phyloP scores from a whole-genome alignment of 2,329 filamentous ascomycete species.

The Neofusicoccum umdonicola region DNA sequence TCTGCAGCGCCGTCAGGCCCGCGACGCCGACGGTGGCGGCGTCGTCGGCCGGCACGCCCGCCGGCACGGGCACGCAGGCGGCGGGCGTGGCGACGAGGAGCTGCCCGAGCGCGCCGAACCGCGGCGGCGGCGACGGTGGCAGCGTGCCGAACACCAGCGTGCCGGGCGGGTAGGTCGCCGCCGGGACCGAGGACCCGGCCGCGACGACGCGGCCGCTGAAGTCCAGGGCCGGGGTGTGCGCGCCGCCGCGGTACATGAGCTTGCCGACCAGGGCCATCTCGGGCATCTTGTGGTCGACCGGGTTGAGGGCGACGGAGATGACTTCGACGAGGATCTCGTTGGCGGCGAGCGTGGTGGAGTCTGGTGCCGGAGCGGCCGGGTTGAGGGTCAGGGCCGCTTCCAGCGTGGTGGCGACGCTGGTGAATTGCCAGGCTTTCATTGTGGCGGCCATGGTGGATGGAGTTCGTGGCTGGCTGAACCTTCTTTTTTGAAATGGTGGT shows the following conservation, averaged over 20 bases:
- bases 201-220: slow-evolving; percentile 51
- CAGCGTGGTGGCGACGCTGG: slow-evolving; percentile 44
- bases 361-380: slow-evolving; percentile 42
- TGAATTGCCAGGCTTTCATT: slow-evolving; percentile 62
- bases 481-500: no score
- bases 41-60: slow-evolving; percentile 14
- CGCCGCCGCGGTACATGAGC: slow-evolving; percentile 32
- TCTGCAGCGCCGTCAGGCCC: slow-evolving; percentile 43
- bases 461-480: no score
- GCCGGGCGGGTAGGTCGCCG: slow-evolving; percentile 31
- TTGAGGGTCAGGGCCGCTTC: slow-evolving; percentile 55
- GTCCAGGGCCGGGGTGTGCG: slow-evolving; percentile 51
- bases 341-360: slow-evolving; percentile 31
- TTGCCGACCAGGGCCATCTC: slow-evolving; percentile 49
- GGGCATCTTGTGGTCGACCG: slow-evolving; percentile 63
- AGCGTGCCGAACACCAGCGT: slow-evolving; percentile 42
- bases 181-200: slow-evolving; percentile 25
- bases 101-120: neutral
- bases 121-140: neutral
- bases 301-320: slow-evolving; percentile 56
- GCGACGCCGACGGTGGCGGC: slow-evolving; percentile 38
- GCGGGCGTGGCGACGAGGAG: neutral
- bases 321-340: slow-evolving; percentile 57
- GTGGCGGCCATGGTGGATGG: slow-evolving; percentile 23
- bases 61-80: neutral